phyloP scores from a whole-genome alignment of 192 early-diverging fungal genomes.

The Geranomyces michiganensis region DNA sequence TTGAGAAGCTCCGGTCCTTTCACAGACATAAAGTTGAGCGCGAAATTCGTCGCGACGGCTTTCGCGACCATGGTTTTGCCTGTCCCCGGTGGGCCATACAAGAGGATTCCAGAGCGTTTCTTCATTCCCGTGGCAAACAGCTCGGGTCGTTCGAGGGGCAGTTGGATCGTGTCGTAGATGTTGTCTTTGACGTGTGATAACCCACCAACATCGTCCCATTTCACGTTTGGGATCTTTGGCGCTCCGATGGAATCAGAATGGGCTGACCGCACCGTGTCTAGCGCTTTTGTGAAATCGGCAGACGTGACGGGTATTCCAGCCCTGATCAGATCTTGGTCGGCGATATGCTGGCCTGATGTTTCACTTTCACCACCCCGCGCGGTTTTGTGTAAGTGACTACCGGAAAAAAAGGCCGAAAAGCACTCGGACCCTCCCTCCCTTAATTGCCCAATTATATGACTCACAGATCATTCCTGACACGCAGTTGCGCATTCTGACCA shows the following conservation, averaged over 20 bases:
- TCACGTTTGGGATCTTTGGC: slow-evolving; percentile 97
- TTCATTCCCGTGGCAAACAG: slow-evolving; percentile 94
- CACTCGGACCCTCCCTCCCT: too few relatives aligned
- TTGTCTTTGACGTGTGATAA: slow-evolving; percentile 88
- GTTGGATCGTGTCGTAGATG: slow-evolving; percentile 94
- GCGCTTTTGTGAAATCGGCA: slow-evolving; percentile 78
- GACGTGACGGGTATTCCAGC: slow-evolving; percentile 78
- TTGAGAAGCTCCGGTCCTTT: slow-evolving; percentile 99
- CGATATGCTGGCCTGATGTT: slow-evolving; percentile 13
- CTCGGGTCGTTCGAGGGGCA: slow-evolving; percentile 94
- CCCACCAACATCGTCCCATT: slow-evolving; percentile 98
- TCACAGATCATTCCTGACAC: not conserved
- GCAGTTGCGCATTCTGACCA: slow-evolving; percentile 11
- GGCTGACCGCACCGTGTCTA: slow-evolving; percentile 74
- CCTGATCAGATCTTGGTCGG: slow-evolving; percentile 59
- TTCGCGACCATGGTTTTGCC: slow-evolving; percentile 99
- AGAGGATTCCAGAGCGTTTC: slow-evolving; percentile 85
- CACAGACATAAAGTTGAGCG: slow-evolving; percentile 97
- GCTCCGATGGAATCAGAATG: slow-evolving; percentile 94
- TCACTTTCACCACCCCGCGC: too few relatives aligned
- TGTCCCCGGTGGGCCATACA: slow-evolving; percentile 98
- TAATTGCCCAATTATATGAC: not conserved
- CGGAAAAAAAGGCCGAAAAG: too few relatives aligned
- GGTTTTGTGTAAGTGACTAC: too few relatives aligned
- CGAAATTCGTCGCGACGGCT: slow-evolving; percentile 96